Base-by-base conservation (phyloP, 2,329 filamentous ascomycete species). In the Ascochyta fabae region DNA sequence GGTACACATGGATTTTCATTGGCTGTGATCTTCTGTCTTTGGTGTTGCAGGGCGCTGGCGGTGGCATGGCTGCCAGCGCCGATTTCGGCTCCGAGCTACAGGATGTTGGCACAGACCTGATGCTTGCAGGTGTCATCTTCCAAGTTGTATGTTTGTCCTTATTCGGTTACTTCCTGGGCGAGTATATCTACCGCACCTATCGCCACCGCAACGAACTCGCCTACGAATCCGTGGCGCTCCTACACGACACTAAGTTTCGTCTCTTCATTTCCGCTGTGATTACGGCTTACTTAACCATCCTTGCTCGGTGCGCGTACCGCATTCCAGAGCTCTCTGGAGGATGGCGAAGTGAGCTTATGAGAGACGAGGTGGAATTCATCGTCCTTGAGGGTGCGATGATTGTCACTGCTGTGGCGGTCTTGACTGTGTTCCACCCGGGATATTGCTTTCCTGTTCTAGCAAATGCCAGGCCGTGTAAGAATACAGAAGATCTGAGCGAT, bases 1-100 rank as follows among this genome's bases (percentile, higher is more conserved):
- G 79, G 42, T 86, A 85, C 67, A 85, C 84, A 7, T 81, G 81
- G 69, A 78, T 86, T 53, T 87, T 87, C 72, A 82, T 87, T 60
- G 69, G 75, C 24, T 84, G 81, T 63, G 85, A 87, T 61, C 60
- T 86, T 27, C 63, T 82, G 43, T 82, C 80, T n/a, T 77, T 87
- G 34, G 60, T 84, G 9, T 68, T 86, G 23, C 85, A 87, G 68
- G 83, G 81, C 8, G 77, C 77, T 2, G 84, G 84, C 9, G 84
- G 84, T 41, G 84, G 78, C 33, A 74, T 85, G 36, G 82, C 85
- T 1, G 82, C 84, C 0, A 79, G 79, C 0, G 80, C 81, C 0
- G 70, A 78, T 12, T 62, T 66, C 2, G 61, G 66, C 1, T 55
- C 79, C 10, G 72, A 78, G 6, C 42, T 59, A 4, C 44, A 62